Conservation (phyloP, 495 filamentous ascomycete genomes). For the Aspergillus taichungensis region DNA sequence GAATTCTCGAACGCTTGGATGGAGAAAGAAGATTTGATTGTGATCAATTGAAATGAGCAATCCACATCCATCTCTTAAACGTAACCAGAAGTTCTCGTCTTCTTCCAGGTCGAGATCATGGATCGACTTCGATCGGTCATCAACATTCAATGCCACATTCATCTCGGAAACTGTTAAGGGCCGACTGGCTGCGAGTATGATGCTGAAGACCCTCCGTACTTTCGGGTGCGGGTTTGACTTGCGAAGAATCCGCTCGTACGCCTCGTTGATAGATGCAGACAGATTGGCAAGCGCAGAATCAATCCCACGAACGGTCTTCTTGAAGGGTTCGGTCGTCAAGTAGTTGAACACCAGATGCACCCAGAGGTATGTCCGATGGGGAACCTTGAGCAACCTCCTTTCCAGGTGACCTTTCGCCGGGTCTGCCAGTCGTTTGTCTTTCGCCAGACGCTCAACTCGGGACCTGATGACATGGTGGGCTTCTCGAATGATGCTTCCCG, state of each 20-base stretch:
- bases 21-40: slow-evolving; percentile 27
- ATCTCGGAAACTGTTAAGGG: slow-evolving; percentile 35
- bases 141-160: slow-evolving; percentile 25
- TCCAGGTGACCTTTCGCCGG: slow-evolving; percentile 10
- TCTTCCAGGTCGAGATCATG: slow-evolving; percentile 15
- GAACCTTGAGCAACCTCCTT: slow-evolving; percentile 11
- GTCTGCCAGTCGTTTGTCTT: slow-evolving; percentile 8
- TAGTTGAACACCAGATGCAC: slow-evolving; percentile 28
- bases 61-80: slow-evolving; percentile 27
- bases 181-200: slow-evolving; percentile 27
- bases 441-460: slow-evolving; percentile 16
- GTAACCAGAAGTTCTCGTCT: slow-evolving; percentile 14
- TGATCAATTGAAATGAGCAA: slow-evolving; percentile 28
- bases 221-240: slow-evolving; percentile 11
- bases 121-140: slow-evolving; percentile 10
- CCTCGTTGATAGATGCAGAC: slow-evolving; percentile 25
- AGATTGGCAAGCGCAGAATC: slow-evolving; percentile 12
- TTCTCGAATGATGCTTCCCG: slow-evolving; percentile 29
- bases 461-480: slow-evolving; percentile 31
- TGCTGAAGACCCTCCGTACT: slow-evolving; percentile 23
- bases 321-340: slow-evolving; percentile 10
- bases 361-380: slow-evolving; percentile 38
- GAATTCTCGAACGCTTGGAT: slow-evolving; percentile 35
- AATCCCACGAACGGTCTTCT: slow-evolving; percentile 17
- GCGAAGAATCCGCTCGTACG: slow-evolving; percentile 32